phyloP scores from a whole-genome alignment of 371 early-diverging fungal genomes.

The Mucor mucedo region DNA sequence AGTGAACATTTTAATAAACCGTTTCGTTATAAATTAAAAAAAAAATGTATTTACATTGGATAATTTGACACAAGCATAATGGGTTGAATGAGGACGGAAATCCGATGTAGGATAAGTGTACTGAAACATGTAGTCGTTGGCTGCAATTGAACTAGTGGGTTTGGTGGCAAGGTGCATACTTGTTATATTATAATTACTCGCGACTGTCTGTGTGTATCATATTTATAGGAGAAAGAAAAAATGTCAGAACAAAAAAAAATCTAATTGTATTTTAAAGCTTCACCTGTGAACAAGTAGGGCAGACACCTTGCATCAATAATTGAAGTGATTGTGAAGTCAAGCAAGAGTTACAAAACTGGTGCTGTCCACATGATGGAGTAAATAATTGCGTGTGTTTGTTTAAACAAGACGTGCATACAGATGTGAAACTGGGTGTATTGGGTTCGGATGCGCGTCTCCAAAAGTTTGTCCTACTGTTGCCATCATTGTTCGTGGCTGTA shows the following conservation, averaged over 20 bases:
- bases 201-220: constrained; percentile 8
- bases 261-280: background rate
- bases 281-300: constrained; percentile 33
- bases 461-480: background rate
- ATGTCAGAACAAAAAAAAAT: too few relatives aligned
- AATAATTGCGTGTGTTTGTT: constrained; percentile 1
- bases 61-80: constrained; percentile 47
- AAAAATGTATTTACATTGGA: constrained; percentile 38
- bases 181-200: background rate
- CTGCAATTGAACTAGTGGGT: constrained; percentile 3
- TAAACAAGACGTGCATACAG: constrained; percentile 9
- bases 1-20: constrained; percentile 8
- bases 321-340: constrained; percentile 8
- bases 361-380: constrained; percentile 16
- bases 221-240: background rate
- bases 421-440: background rate
- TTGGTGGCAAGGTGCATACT: constrained; percentile 1
- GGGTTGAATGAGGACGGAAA: background rate
- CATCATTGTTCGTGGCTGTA: background rate
- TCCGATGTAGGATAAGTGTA: background rate
- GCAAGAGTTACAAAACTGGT: constrained; percentile 30
- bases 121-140: background rate
- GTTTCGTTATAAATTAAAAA: background rate
- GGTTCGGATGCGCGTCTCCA: constrained; percentile 17
- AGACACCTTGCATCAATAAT: constrained; percentile 14